Evolutionary conservation across 768 basidiomycete genomes (phyloP).

Genomic region (Phanerochaete sordida): DNA sequence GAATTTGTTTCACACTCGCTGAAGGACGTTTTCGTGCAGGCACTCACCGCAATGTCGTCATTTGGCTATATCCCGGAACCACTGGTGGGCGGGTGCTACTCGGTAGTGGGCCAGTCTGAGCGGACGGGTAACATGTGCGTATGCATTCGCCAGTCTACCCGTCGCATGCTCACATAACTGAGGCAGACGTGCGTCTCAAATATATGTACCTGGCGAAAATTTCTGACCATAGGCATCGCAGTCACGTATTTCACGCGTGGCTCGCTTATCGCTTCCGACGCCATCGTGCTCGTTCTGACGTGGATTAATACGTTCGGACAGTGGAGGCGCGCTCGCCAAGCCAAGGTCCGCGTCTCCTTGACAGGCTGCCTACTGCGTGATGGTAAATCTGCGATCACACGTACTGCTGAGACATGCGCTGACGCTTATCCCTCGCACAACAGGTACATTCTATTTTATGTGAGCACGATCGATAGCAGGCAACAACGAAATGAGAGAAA

Average conservation of each 20-base stretch:
- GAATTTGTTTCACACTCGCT: not conserved
- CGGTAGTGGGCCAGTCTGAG: not conserved
- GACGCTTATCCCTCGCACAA: not conserved
- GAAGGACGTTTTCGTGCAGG: no score
- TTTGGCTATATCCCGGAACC: no score
- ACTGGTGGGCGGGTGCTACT: no score
- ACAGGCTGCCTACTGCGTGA: not conserved
- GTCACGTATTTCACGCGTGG: not conserved
- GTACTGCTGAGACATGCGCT: not conserved
- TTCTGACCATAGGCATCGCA: no score
- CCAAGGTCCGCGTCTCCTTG: not conserved
- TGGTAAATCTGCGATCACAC: not conserved
- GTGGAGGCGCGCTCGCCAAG: not conserved
- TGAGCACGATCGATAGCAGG: no score
- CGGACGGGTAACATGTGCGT: not conserved
- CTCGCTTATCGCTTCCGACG: not conserved
- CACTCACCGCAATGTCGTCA: no score
- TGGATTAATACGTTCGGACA: not conserved
- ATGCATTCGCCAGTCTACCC: no score
- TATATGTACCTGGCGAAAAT: not conserved
- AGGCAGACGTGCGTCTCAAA: no score
- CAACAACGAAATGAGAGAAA: no score
- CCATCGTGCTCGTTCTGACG: not conserved
- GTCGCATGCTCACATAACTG: no score
- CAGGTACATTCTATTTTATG: not conserved